These are phyloP conservation scores for Bimuria novae-zelandiae DNA, from an alignment of 2,329 filamentous ascomycete genomes.

Conservation along the genomic window DNA sequence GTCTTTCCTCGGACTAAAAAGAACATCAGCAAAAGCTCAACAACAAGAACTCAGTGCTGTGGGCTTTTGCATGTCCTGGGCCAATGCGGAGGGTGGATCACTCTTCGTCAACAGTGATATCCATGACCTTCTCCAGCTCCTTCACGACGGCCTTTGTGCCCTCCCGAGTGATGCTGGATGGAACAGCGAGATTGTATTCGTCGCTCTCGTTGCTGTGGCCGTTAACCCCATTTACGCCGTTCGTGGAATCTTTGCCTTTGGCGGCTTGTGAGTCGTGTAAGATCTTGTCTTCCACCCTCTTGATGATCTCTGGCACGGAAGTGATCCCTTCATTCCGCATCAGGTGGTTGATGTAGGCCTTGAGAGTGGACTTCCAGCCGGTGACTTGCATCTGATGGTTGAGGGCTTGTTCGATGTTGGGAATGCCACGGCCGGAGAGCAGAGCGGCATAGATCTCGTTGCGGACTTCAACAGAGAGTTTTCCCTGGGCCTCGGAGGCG, in stretches of 20 bases:
- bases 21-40: neutral
- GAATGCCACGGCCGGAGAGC: constrained; percentile 55
- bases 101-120: constrained; percentile 33
- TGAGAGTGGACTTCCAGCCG: constrained; percentile 64
- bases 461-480: constrained; percentile 47
- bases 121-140: constrained; percentile 57
- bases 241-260: constrained; percentile 22
- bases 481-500: constrained; percentile 47
- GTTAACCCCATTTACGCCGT: constrained; percentile 32
- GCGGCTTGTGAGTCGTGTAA: constrained; percentile 27
- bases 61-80: neutral
- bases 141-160: constrained; percentile 58
- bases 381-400: constrained; percentile 59
- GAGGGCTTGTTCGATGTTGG: constrained; percentile 60
- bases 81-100: constrained; percentile 8
- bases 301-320: constrained; percentile 61
- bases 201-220: constrained; percentile 43
- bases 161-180: constrained; percentile 54
- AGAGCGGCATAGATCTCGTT: constrained; percentile 53
- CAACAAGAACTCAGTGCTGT: neutral
- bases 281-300: constrained; percentile 53
- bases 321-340: constrained; percentile 62
- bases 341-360: constrained; percentile 59
- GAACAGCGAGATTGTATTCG: constrained; percentile 51
- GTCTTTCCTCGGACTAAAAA: too few relatives aligned